Evolutionary conservation across 345 rosid species (phyloP), one percentile per base, ranked within the genome.

Genomic region (Lenwebbia sp.): DNA sequence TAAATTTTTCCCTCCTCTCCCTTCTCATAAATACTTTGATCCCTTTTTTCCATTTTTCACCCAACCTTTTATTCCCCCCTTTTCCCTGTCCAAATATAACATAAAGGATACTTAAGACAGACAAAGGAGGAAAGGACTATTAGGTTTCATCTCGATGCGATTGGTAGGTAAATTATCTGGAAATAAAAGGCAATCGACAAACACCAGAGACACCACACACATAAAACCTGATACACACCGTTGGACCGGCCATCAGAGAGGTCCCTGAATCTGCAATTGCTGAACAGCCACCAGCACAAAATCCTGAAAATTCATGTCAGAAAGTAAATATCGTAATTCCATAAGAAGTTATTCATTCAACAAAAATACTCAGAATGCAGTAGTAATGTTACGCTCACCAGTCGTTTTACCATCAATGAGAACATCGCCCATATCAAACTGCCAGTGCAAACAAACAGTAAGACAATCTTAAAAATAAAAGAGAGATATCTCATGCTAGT

Each of bases 181-280:
- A 62, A 65, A 26, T 58, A 37, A 85, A 17, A 57, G 37, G 33
- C 4, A 83, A 47, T 17, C 41, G 19, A 70, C 26, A 21, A 47
- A 70, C 81, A 70, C 13, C 81, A 37, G 26, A 70, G 44, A 9
- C 65, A 55, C 28, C n/a, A 54, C 65, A 26, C 33, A 3, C 81
- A 9, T 37, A 70, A 37, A 70, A 37, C 41, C 26, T 19, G 11
- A 87, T 85, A 86, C 96, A 53, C 75, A 95, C 98, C 86, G 92
- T 91, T 37, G 97, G 98, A 81, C 98, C 98, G 30, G 92, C 92
- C 91, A 95, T 83, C 88, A 95, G 85, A 54, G 98, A 95, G 62
- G 98, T 95, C 87, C 98, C 98, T 37, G 98, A 95, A 87, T 95
- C 98, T 82, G 94, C 96, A 87, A 95, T 94, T 41, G 96, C 95